A percentile compares a stretch with the other conserved stretches of the same genome.
Evolutionary conservation across 192 early-diverging fungal genomes (phyloP).

Genomic region (Geranomyces michiganensis): DNA sequence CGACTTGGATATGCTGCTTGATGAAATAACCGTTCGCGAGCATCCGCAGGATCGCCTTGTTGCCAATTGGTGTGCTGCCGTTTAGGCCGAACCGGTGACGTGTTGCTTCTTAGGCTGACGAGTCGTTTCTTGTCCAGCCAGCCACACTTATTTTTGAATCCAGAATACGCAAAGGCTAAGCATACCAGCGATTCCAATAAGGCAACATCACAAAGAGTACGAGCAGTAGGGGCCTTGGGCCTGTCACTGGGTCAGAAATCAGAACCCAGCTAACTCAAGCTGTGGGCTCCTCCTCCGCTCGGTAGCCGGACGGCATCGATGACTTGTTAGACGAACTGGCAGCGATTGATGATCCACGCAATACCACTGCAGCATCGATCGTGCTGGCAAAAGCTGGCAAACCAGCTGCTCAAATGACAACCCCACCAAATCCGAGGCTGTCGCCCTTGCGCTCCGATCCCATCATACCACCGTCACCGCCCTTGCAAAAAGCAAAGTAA

Average conservation of each 20-base stretch:
- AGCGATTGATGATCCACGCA: background rate
- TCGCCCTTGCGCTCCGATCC: background rate
- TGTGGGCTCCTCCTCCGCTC: background rate
- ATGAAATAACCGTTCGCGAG: background rate
- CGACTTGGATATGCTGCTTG: background rate
- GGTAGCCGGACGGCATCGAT: conserved; percentile 20
- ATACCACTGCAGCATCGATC: too few relatives aligned
- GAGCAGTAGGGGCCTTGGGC: background rate
- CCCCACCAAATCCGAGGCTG: background rate
- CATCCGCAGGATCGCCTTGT: background rate
- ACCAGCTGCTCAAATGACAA: too few relatives aligned
- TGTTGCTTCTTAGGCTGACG: too few relatives aligned
- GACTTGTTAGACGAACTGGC: conserved; percentile 18
- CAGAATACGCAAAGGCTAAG: too few relatives aligned
- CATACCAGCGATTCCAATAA: background rate
- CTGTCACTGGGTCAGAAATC: background rate
- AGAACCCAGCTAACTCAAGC: background rate
- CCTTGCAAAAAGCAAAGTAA: background rate
- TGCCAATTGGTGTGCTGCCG: too few relatives aligned
- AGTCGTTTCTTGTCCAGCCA: too few relatives aligned
- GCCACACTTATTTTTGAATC: too few relatives aligned
- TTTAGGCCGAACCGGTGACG: too few relatives aligned
- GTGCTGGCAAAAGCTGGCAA: too few relatives aligned
- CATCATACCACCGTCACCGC: background rate
- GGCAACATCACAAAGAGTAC: background rate